Evolutionary conservation across 306 rosid genomes (phyloP).

Genomic region (Rosa lucieae): DNA sequence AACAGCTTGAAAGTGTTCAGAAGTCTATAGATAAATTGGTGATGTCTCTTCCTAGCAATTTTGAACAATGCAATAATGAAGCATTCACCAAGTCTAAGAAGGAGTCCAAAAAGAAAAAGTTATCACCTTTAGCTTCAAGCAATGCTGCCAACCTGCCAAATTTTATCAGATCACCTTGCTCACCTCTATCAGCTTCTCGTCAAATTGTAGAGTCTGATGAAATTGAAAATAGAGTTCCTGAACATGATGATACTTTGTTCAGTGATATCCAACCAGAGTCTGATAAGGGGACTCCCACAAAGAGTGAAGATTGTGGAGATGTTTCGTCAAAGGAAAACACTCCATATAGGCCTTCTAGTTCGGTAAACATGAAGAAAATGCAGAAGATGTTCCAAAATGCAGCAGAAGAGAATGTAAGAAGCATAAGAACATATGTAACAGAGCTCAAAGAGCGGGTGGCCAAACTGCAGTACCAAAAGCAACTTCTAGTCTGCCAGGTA

Average conservation of each 20-base stretch:
- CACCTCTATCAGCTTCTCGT: conserved; percentile 72
- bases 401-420: conserved; percentile 99
- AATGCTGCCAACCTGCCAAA: conserved; percentile 57
- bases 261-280: conserved; percentile 56
- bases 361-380: conserved; percentile 99
- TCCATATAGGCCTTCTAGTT: conserved; percentile 78
- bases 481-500: conserved; percentile 98
- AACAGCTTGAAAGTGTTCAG: conserved; percentile 98
- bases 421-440: conserved; percentile 91
- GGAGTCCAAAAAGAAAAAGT: conserved; percentile 69
- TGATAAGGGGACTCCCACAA: conserved; percentile 84
- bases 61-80: conserved; percentile 49
- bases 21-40: conserved; percentile 97
- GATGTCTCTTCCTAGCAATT: conserved; percentile 91
- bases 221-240: conserved; percentile 78
- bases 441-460: conserved; percentile 99
- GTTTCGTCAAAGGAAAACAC: conserved; percentile 81
- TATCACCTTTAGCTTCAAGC: conserved; percentile 80
- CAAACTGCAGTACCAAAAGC: conserved; percentile 95
- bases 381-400: conserved; percentile 99
- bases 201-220: conserved; percentile 73
- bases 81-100: conserved; percentile 69
- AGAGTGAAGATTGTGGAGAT: conserved; percentile 89
- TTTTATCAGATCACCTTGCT: conserved; percentile 89
- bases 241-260: conserved; percentile 54